These are phyloP conservation scores for Acorus calamus DNA, from an alignment of 106 monocot genomes.

Conservation along the genomic window DNA sequence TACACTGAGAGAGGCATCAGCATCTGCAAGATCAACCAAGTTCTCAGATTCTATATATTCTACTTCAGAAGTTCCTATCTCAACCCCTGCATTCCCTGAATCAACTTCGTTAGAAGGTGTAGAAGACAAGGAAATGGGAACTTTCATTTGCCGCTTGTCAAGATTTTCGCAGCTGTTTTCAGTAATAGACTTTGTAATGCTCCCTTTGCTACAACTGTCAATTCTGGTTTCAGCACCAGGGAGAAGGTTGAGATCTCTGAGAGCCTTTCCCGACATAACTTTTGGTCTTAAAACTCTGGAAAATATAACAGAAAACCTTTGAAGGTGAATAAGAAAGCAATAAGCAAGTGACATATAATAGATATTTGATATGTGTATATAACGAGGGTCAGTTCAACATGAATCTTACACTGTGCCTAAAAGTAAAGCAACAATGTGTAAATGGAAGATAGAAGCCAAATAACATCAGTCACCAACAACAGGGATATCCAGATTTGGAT, in stretches of 20 bases:
- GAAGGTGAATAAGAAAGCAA: too few relatives aligned
- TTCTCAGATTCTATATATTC: conserved; percentile 89
- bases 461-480: too few relatives aligned
- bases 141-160: conserved; percentile 24
- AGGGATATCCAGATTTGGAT: too few relatives aligned
- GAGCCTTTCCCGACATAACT: conserved; percentile 42
- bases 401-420: too few relatives aligned
- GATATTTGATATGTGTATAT: too few relatives aligned
- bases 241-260: conserved; percentile 43
- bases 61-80: conserved; percentile 45
- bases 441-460: too few relatives aligned
- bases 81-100: conserved; percentile 26
- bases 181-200: conserved; percentile 24
- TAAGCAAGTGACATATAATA: too few relatives aligned
- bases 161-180: conserved; percentile 21
- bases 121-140: conserved; percentile 11
- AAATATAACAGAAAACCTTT: too few relatives aligned
- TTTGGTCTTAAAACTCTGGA: too few relatives aligned
- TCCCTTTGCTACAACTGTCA: conserved; percentile 33
- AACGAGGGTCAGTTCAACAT: too few relatives aligned
- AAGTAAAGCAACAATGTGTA: too few relatives aligned
- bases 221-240: conserved; percentile 27
- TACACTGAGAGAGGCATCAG: conserved; percentile 60
- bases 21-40: conserved; percentile 55
- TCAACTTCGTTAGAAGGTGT: conserved; percentile 12